Base-by-base conservation (phyloP, 2,329 filamentous ascomycete species). In the Aspergillus latus region DNA sequence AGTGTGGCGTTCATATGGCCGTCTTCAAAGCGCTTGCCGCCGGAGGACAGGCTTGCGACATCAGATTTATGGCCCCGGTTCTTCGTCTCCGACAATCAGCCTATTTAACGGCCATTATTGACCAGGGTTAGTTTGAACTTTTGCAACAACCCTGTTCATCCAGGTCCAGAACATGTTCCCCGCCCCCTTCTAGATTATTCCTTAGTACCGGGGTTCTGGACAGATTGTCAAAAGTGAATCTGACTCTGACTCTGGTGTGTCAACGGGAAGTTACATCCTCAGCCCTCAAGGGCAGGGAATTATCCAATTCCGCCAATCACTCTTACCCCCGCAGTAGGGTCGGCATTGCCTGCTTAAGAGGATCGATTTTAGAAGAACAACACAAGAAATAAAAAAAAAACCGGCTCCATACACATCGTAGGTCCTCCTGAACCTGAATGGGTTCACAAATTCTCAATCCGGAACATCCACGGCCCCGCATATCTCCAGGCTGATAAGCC, bases 401-500 rank as follows among this genome's bases (percentile, higher is more conserved):
- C 48, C 48, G 48, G 48, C 11, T 11, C 36, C 32, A 49, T 49
- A 21, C 5, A 42, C 36, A 2, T 26, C 21, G 42, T 29, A 29
- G 10, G 42, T n/a, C n/a, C 10, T n/a, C 5, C 36, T 39, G 36
- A n/a, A 39, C 2, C 13, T 39, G 10, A n/a, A 13, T 39, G n/a
- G 36, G n/a, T 1, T 39, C 36, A 39, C 36, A 37, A 5, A 37
- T n/a, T 5, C 39, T 51, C 29, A 52, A 51, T 60, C 57, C 59
- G 60, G 61, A 62, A 59, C 47, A 13, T 45, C 21, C 49, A 50
- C 61, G 58, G 62, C 62, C 62, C 62, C 62, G 62, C 62, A 64
- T 58, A 47, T 34, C 45, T 47, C 30, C 30, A 63, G 60, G 59
- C 59, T 61, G 60, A 59, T 61, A 56, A 59, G 56, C 30, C 34